These are phyloP conservation scores for Salix caprea DNA, from an alignment of 345 rosid species.

Conservation along the genomic window DNA sequence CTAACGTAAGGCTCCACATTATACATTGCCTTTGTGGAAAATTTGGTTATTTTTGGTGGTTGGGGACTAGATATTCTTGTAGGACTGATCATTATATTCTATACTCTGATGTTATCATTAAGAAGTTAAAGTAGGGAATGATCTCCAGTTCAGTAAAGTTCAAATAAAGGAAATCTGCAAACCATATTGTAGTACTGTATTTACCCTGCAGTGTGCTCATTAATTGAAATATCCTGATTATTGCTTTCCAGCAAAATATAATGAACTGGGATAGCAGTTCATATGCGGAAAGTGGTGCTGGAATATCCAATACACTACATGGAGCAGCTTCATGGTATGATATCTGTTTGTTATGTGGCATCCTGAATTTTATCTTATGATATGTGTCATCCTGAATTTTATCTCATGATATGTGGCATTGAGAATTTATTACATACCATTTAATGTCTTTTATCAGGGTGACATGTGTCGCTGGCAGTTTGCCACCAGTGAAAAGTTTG, in stretches of 20 bases:
- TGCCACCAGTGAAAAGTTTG: slow-evolving; percentile 17
- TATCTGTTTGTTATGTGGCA: neutral
- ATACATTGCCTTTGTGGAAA: no score
- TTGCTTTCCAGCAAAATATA: slow-evolving; percentile 9
- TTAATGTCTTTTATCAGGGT: slow-evolving; percentile 23
- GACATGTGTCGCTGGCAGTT: slow-evolving; percentile 23
- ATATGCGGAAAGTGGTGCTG: slow-evolving; percentile 8
- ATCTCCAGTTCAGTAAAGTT: no score
- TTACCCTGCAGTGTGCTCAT: neutral
- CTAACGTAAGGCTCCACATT: neutral
- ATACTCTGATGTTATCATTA: neutral
- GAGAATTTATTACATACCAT: slow-evolving; percentile 9
- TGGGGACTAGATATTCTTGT: neutral
- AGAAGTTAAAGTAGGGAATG: neutral
- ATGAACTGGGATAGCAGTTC: slow-evolving; percentile 2
- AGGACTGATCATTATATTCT: neutral
- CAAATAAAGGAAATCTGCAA: no score
- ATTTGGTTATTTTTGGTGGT: neutral
- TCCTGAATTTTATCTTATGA: neutral
- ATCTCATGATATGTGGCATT: neutral
- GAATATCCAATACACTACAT: slow-evolving; percentile 12
- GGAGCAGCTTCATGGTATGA: slow-evolving; percentile 27
- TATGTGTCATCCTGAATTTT: neutral
- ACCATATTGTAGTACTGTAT: neutral
- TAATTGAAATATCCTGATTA: neutral